Evolutionary conservation across 148 eudicot species (phyloP).

Genomic region (Rhododendron vialii): DNA sequence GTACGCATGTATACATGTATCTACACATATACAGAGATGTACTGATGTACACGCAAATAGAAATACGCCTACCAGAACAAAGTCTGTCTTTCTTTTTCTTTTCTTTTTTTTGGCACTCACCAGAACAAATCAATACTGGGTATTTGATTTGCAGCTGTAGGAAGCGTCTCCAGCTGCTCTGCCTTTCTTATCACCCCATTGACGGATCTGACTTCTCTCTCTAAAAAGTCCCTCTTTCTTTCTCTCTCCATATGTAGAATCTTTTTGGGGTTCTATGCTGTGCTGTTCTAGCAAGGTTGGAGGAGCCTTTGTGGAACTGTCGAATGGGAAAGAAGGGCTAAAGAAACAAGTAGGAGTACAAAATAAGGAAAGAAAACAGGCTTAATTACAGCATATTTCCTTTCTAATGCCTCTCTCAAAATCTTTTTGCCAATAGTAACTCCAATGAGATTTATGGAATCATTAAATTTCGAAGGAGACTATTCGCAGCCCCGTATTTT

Average conservation of each 20-base stretch:
- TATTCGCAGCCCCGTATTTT: no score
- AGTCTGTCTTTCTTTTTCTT: background rate
- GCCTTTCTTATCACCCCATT: slow-evolving; percentile 36
- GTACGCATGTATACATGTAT: background rate
- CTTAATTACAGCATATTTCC: background rate
- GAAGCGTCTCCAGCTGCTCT: slow-evolving; percentile 17
- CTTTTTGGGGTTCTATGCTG: slow-evolving; percentile 23
- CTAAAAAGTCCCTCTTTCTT: slow-evolving; percentile 2
- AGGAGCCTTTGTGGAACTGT: slow-evolving; percentile 17
- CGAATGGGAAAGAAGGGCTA: background rate
- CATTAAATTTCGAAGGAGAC: background rate
- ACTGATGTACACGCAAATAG: background rate
- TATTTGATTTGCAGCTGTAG: slow-evolving; percentile 11
- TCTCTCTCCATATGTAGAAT: slow-evolving; percentile 22
- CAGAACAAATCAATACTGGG: slow-evolving; percentile 13
- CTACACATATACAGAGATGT: background rate
- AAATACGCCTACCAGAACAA: slow-evolving; percentile 10
- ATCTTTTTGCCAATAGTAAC: background rate
- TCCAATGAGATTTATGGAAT: background rate
- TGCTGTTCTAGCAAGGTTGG: background rate
- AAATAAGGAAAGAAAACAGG: background rate
- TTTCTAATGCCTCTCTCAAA: background rate
- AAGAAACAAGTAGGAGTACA: background rate
- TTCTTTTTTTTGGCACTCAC: background rate
- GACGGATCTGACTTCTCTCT: slow-evolving; percentile 26